Conservation (phyloP, 78 protist genomes). For the Dictyostelium brefeldianum region DNA sequence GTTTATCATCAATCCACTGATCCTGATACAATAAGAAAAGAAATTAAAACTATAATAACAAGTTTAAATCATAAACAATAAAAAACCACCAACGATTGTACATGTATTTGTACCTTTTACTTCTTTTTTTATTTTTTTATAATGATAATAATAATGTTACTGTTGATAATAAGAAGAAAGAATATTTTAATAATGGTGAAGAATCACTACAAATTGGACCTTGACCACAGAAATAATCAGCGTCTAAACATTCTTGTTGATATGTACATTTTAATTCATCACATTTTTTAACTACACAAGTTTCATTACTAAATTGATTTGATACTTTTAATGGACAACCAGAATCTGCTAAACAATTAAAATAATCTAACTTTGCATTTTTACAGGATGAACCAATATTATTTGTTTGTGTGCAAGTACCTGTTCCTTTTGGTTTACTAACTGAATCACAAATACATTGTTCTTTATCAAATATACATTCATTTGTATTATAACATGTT, state of each 20-base stretch:
- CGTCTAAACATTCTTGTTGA: not conserved
- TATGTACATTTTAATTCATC: constrained; percentile 21
- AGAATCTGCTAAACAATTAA: not conserved
- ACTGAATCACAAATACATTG: constrained; percentile 43
- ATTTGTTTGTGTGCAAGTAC: constrained; percentile 13
- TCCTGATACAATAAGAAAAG: not conserved
- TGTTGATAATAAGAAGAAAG: not conserved
- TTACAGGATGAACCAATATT: constrained; percentile 21
- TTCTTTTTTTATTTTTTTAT: not conserved
- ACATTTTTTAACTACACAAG: constrained; percentile 8
- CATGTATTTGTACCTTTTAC: too few relatives aligned
- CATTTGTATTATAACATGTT: not conserved
- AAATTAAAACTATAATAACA: not conserved
- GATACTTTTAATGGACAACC: constrained; percentile 27
- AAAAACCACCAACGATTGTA: too few relatives aligned
- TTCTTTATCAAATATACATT: constrained; percentile 4
- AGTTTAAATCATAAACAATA: too few relatives aligned
- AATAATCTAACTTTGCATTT: not conserved
- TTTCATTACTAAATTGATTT: not conserved
- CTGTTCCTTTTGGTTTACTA: not conserved
- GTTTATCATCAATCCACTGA: not conserved
- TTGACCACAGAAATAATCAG: not conserved
- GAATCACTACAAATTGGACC: constrained; percentile 15
- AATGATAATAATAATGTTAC: not conserved
- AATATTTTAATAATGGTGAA: not conserved